A percentile compares a stretch with the other conserved stretches of the same genome.
These are phyloP conservation scores for Trifolium subterraneum DNA, from an alignment of 306 rosid species.

Conservation along the genomic window DNA sequence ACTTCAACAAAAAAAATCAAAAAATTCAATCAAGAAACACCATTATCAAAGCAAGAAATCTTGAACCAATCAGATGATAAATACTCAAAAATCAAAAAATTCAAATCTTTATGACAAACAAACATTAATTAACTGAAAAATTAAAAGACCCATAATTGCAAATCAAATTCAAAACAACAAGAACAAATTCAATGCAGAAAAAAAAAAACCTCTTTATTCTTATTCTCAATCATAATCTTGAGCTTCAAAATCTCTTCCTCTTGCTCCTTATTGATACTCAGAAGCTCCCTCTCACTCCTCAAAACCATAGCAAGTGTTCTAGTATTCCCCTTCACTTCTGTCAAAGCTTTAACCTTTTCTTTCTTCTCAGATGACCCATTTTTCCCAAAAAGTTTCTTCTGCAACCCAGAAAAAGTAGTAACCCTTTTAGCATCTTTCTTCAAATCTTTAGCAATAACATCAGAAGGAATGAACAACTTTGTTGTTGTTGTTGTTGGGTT, in stretches of 20 bases:
- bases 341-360: slow-evolving; percentile 80
- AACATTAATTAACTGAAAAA: neutral
- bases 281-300: slow-evolving; percentile 94
- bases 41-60: too few relatives aligned
- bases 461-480: slow-evolving; percentile 67
- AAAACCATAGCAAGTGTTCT: slow-evolving; percentile 92
- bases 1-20: too few relatives aligned
- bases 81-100: neutral
- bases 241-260: slow-evolving; percentile 64
- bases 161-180: slow-evolving; percentile 11
- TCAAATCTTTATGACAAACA: neutral
- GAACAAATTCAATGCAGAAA: neutral
- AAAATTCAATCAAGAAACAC: too few relatives aligned
- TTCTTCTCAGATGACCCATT: slow-evolving; percentile 47
- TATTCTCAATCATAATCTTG: slow-evolving; percentile 62
- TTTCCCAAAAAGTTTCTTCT: slow-evolving; percentile 82
- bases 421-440: slow-evolving; percentile 72
- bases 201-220: slow-evolving; percentile 69
- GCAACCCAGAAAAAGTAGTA: slow-evolving; percentile 61
- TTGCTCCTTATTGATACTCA: slow-evolving; percentile 69
- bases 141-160: neutral
- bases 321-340: slow-evolving; percentile 87
- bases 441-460: slow-evolving; percentile 64
- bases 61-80: neutral
- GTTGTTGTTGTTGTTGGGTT: slow-evolving; percentile 28